These are phyloP conservation scores for Malus asiatica DNA, from an alignment of 306 rosid species.

Conservation along the genomic window DNA sequence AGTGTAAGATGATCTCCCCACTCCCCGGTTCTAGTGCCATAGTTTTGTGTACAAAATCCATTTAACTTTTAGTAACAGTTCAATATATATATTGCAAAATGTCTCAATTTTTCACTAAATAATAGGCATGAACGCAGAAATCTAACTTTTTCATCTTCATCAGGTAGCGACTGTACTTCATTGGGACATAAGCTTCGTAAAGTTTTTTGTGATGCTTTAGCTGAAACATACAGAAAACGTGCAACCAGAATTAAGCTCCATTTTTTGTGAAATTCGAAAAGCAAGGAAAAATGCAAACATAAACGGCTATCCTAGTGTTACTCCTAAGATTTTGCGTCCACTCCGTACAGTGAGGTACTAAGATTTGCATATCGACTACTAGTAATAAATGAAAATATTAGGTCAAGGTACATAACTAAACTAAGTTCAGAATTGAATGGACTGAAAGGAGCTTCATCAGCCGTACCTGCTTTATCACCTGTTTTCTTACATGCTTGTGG, in stretches of 20 bases:
- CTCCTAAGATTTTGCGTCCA: not conserved
- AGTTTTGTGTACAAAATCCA: slow-evolving; percentile 12
- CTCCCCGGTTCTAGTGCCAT: slow-evolving; percentile 73
- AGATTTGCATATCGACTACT: not conserved
- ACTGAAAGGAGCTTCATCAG: not conserved
- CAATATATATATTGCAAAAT: slow-evolving; percentile 3
- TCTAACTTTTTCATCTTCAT: slow-evolving; percentile 88
- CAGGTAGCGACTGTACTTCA: slow-evolving; percentile 76
- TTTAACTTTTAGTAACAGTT: slow-evolving; percentile 25
- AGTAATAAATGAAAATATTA: not conserved
- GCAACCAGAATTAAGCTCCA: not conserved
- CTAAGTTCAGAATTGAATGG: slow-evolving; percentile 10
- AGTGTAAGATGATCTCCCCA: slow-evolving; percentile 99
- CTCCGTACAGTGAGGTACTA: not conserved
- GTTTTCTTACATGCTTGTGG: slow-evolving; percentile 92
- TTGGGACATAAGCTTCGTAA: slow-evolving; percentile 85
- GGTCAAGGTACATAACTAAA: not conserved
- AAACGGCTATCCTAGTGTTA: not conserved
- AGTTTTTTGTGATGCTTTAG: slow-evolving; percentile 68
- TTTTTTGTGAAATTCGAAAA: not conserved
- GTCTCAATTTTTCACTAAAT: slow-evolving; percentile 17
- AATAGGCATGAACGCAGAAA: slow-evolving; percentile 28
- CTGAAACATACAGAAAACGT: slow-evolving; percentile 30
- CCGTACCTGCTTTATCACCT: slow-evolving; percentile 82
- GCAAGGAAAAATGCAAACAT: not conserved